phyloP scores from a whole-genome alignment of 768 basidiomycete species.

The Rhizopogon vulgaris region DNA sequence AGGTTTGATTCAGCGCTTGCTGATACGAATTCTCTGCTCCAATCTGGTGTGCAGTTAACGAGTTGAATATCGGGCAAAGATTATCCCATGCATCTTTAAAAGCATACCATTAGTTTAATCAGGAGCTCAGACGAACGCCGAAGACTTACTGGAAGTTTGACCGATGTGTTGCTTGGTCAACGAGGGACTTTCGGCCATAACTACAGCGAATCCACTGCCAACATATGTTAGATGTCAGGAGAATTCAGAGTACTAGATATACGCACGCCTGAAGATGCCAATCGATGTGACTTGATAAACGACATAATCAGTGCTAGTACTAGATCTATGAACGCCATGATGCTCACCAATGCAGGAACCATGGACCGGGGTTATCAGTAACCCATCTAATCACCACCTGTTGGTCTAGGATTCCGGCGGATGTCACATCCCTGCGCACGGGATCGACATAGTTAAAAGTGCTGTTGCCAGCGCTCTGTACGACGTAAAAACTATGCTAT shows the following conservation, averaged over 20 bases:
- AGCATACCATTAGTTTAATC: not conserved
- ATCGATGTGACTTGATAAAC: constrained; percentile 17
- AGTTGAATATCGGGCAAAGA: not conserved
- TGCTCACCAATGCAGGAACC: constrained; percentile 27
- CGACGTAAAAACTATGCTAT: constrained; percentile 8
- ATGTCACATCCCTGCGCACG: constrained; percentile 32
- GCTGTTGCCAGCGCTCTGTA: constrained; percentile 8
- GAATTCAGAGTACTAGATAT: constrained; percentile 7
- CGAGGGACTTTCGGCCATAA: constrained; percentile 1
- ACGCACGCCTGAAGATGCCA: constrained; percentile 18
- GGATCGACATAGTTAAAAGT: constrained; percentile 7
- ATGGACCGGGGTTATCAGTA: constrained; percentile 61
- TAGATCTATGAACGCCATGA: not conserved
- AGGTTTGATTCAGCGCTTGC: not conserved
- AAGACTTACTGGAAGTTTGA: not conserved
- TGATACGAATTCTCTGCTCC: not conserved
- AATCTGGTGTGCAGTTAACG: not conserved
- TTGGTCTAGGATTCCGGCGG: constrained; percentile 23
- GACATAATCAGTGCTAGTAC: not conserved
- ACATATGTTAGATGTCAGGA: not conserved
- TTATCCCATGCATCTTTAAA: not conserved
- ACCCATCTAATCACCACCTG: constrained; percentile 49
- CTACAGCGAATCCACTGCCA: constrained; percentile 1
- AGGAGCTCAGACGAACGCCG: not conserved
- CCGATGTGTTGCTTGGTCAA: not conserved